Percentiles rank a stretch among this genome's conserved stretches.
These are phyloP conservation scores for Mycosphaerella arachidis DNA, from an alignment of 2,329 filamentous ascomycete species.

Conservation along the genomic window DNA sequence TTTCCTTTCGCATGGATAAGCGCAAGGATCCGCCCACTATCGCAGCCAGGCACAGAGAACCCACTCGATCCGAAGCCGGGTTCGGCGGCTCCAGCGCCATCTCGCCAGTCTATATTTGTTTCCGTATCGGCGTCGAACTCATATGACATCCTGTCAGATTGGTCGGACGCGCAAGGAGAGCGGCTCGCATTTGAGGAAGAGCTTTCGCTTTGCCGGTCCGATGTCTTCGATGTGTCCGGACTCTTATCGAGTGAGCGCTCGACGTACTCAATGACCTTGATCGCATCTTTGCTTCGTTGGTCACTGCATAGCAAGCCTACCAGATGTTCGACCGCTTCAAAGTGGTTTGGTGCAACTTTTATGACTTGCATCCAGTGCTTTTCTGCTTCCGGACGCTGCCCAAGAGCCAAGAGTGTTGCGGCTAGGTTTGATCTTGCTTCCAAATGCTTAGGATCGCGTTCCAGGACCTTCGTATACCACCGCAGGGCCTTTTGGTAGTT, in stretches of 20 bases:
- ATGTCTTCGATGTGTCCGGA: conserved; percentile 44
- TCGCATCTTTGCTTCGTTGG: conserved; percentile 76
- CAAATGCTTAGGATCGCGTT: conserved; percentile 64
- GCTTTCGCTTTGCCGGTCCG: conserved; percentile 56
- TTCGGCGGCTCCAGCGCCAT: conserved; percentile 40
- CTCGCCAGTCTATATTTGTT: conserved; percentile 35
- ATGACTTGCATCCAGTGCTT: conserved; percentile 82
- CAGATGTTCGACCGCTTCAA: conserved; percentile 92
- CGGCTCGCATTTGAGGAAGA: conserved; percentile 52
- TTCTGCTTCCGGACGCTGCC: conserved; percentile 78
- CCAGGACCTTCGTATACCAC: conserved; percentile 67
- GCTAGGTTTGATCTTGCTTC: conserved; percentile 93
- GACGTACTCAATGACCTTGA: conserved; percentile 80
- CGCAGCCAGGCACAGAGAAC: conserved; percentile 75
- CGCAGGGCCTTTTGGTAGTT: conserved; percentile 72
- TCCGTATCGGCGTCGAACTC: conserved; percentile 50
- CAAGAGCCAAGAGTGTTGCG: conserved; percentile 78
- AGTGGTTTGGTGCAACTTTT: conserved; percentile 75
- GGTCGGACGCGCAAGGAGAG: conserved; percentile 51
- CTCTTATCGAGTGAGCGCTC: conserved; percentile 64
- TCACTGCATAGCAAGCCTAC: conserved; percentile 80
- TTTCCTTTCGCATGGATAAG: conserved; percentile 97
- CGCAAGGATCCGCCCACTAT: conserved; percentile 91
- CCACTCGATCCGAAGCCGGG: conserved; percentile 71
- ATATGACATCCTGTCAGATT: conserved; percentile 54